Conservation (phyloP, 768 basidiomycete species). For the Lactarius quietus region DNA sequence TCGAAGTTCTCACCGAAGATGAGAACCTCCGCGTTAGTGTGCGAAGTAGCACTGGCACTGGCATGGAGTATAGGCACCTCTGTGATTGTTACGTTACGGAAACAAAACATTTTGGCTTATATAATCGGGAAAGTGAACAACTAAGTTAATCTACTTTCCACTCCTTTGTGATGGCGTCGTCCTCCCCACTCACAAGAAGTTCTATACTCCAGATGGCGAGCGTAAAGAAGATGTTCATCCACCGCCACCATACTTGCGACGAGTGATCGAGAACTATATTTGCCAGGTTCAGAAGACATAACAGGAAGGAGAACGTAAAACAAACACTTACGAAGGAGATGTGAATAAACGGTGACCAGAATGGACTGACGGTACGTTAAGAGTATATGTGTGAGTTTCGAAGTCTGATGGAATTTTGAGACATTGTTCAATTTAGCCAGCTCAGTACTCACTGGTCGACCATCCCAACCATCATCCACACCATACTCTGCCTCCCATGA, state of each 20-base stretch:
- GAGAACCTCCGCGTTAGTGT: conserved; percentile 12
- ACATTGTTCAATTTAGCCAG: background rate
- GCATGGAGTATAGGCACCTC: background rate
- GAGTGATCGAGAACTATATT: conserved; percentile 75
- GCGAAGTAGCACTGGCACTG: conserved; percentile 12
- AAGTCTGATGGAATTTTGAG: conserved; percentile 50
- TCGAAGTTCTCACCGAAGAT: conserved; percentile 1
- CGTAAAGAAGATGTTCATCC: conserved; percentile 88
- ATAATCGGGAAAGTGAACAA: background rate
- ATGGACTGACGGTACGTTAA: conserved; percentile 82
- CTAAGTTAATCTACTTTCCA: conserved; percentile 72
- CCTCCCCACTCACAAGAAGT: conserved; percentile 75
- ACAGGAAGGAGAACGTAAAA: background rate
- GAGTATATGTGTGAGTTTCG: conserved; percentile 66
- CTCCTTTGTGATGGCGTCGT: conserved; percentile 53
- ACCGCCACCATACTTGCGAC: conserved; percentile 92
- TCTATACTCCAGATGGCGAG: conserved; percentile 81
- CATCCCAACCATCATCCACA: conserved; percentile 63
- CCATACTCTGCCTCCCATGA: conserved; percentile 70
- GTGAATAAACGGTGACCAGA: conserved; percentile 84
- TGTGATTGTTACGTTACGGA: background rate
- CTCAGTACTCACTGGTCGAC: conserved; percentile 56
- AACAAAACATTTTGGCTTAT: background rate
- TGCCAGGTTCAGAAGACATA: background rate
- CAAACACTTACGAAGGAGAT: conserved; percentile 64